Evolutionary conservation across 2,329 filamentous ascomycete genomes (phyloP).

Genomic region (Annulohypoxylon truncatum): DNA sequence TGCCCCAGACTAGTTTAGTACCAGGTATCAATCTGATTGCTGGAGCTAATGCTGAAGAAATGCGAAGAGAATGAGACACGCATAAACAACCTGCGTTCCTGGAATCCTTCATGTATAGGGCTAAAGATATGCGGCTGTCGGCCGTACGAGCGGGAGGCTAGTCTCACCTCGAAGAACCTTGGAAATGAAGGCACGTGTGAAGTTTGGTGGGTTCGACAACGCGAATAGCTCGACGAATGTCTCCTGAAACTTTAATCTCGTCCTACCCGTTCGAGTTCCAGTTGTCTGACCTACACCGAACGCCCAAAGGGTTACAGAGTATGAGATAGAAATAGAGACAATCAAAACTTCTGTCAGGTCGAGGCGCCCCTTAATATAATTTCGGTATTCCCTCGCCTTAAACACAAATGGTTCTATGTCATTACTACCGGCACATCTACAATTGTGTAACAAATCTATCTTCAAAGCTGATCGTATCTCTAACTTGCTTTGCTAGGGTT

Average conservation of each 20-base stretch:
- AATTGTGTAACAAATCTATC: background rate
- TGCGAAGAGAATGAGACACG: background rate
- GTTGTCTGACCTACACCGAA: conserved; percentile 3
- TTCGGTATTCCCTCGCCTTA: background rate
- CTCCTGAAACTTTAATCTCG: conserved; percentile 32
- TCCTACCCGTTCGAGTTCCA: conserved; percentile 11
- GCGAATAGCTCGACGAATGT: conserved; percentile 12
- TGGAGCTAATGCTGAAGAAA: background rate
- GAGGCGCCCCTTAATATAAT: background rate
- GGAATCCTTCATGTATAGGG: background rate
- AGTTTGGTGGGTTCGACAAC: conserved; percentile 15
- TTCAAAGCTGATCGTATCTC: background rate
- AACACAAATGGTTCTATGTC: background rate
- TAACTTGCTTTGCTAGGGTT: background rate
- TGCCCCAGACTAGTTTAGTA: background rate
- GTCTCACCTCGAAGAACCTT: conserved; percentile 22
- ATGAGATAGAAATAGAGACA: background rate
- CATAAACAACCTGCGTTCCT: background rate
- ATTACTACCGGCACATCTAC: background rate
- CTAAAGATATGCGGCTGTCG: conserved; percentile 1
- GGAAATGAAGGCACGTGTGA: conserved; percentile 27
- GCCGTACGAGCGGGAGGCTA: conserved; percentile 21
- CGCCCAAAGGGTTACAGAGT: background rate
- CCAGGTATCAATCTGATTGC: background rate
- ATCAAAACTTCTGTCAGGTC: background rate